Evolutionary conservation across 192 early-diverging fungal genomes (phyloP).

Genomic region (Chytriomyces confervae): DNA sequence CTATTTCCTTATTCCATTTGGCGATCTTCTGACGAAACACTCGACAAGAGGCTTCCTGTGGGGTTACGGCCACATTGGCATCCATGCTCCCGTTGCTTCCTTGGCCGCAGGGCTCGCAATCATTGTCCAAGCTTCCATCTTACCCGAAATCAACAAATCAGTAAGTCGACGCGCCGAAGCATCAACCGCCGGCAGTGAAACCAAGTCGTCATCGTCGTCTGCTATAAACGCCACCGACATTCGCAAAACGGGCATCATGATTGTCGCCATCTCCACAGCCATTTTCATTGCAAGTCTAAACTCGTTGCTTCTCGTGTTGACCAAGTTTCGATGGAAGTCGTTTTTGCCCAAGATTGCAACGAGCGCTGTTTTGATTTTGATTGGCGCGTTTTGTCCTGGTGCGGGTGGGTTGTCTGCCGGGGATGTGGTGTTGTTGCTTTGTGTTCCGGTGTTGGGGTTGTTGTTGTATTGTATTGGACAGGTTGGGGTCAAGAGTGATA

Average conservation of each 20-base stretch:
- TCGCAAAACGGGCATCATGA: background rate
- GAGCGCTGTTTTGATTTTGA: background rate
- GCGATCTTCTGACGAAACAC: background rate
- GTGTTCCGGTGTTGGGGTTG: background rate
- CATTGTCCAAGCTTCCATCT: background rate
- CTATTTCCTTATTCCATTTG: slow-evolving; percentile 16
- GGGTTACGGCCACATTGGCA: slow-evolving; percentile 3
- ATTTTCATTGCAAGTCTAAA: slow-evolving; percentile 2
- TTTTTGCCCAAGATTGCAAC: background rate
- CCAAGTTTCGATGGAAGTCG: background rate
- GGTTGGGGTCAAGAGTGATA: background rate
- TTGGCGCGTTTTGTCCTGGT: background rate
- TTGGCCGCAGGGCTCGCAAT: background rate
- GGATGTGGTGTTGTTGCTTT: slow-evolving; percentile 1
- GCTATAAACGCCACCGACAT: too few species aligned
- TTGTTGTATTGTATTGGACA: background rate
- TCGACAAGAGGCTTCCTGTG: background rate
- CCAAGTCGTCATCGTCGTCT: background rate
- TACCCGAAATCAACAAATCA: background rate
- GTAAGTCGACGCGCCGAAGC: background rate
- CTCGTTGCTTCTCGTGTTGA: background rate
- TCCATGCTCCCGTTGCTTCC: background rate
- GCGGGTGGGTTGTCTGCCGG: background rate
- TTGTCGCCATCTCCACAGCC: background rate
- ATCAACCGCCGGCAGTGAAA: background rate